Base-by-base conservation (phyloP, 371 early-diverging fungal species). In the Batrachochytrium dendrobatidis region DNA sequence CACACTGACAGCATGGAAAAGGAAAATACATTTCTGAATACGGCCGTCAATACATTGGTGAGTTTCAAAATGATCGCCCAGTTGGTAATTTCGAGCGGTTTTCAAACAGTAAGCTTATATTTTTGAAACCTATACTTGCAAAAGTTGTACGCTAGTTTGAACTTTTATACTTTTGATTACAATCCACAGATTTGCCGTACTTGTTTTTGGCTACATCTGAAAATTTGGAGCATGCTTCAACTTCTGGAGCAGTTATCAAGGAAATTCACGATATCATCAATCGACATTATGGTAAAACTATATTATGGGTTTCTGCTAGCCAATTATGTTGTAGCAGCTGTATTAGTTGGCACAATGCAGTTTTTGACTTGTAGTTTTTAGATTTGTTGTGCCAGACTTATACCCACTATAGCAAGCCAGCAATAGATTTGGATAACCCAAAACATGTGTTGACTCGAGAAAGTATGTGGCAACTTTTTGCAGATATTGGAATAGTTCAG, bases 41-140 rank as follows among this genome's bases (percentile, higher is more conserved):
- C 52, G 78, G 78, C 10, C 53, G 78, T 15, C 51, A 34, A 18
- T 77, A 75, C 55, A 57, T 63, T 7, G 78, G 78, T 2, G 53
- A 55, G 30, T 77, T 76, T 43, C 46, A 53, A 29, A 64, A 67
- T 20, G 78, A 77, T 52, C 59, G 72, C 43, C 59, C 63, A 18
- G 56, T 58, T 4, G 55, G 28, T 6, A 59, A 57, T 5, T 56
- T 65, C 26, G 61, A 45, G 28, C 52, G 49, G 26, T 73, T 64
- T 53, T 50, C 61, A 43, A 77, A 74, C 53, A 70, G 75, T 74
- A 43, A 26, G 54, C 8, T 22, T 30, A 3, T 18, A 31, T 25
- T 12, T 51, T 53, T 8, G 22, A 4, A 25, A 22, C 29, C 24
- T n/a, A 10, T 39, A 43, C 3, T 7, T 35, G 33, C n/a, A n/a